These are phyloP conservation scores for Trichoderma atrobrunneum DNA, from an alignment of 2,329 filamentous ascomycete genomes.

Conservation along the genomic window DNA sequence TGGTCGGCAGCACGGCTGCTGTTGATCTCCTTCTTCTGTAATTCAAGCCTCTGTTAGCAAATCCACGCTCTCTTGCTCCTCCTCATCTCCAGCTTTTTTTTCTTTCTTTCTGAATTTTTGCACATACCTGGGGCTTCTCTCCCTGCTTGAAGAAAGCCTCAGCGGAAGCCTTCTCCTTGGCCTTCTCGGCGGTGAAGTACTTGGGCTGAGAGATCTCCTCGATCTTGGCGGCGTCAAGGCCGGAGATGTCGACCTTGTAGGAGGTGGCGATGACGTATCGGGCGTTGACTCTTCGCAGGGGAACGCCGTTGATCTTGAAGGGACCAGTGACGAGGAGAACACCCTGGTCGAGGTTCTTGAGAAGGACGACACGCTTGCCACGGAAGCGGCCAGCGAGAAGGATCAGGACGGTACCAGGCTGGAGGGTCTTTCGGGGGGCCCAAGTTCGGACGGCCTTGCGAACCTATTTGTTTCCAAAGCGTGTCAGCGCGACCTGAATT, in stretches of 20 bases:
- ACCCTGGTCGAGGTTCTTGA: conserved; percentile 96
- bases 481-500: conserved; percentile 29
- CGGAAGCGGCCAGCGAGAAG: conserved; percentile 99
- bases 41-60: conserved; percentile 26
- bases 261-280: conserved; percentile 92
- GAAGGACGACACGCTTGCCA: conserved; percentile 98
- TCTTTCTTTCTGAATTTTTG: not conserved
- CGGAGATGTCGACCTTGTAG: conserved; percentile 77
- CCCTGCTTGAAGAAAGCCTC: conserved; percentile 99
- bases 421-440: conserved; percentile 82
- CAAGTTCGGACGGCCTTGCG: conserved; percentile 91
- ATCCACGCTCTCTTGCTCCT: not conserved
- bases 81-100: not conserved
- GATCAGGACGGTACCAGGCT: conserved; percentile 95
- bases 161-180: conserved; percentile 92
- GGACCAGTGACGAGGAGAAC: conserved; percentile 98
- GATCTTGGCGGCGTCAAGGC: conserved; percentile 88
- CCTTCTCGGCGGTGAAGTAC: conserved; percentile 97
- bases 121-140: conserved; percentile 90
- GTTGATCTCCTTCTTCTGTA: conserved; percentile 93
- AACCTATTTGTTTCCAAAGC: conserved; percentile 56
- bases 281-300: conserved; percentile 89
- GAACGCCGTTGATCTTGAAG: conserved; percentile 99
- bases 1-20: conserved; percentile 93
- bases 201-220: conserved; percentile 70